A percentile compares a stretch with the other conserved stretches of the same genome.
These are phyloP conservation scores for Dichotomopilus funicola DNA, from an alignment of 2,329 filamentous ascomycete species.

Conservation along the genomic window DNA sequence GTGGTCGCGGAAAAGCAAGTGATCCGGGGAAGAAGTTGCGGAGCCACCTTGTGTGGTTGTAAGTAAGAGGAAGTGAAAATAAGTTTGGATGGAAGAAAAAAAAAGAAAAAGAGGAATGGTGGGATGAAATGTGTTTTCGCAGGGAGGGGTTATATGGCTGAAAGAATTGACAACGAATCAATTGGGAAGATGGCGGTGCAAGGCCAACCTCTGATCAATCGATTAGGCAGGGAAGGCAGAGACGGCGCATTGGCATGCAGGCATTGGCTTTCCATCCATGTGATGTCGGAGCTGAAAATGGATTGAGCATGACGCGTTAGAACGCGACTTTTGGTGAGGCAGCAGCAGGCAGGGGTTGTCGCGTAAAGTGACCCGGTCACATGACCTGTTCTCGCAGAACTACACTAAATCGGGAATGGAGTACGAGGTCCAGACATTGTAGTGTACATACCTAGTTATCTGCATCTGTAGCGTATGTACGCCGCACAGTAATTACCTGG, in stretches of 20 bases:
- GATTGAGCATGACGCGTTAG: slow-evolving; percentile 16
- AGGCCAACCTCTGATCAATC: not conserved
- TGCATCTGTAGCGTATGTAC: too few relatives aligned
- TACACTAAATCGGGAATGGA: not conserved
- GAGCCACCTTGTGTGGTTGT: not conserved
- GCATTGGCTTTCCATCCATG: not conserved
- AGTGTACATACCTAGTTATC: too few relatives aligned
- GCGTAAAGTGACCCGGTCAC: slow-evolving; percentile 20
- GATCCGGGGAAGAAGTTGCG: not conserved
- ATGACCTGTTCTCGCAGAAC: slow-evolving; percentile 1
- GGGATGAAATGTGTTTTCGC: too few relatives aligned
- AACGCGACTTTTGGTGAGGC: slow-evolving; percentile 19
- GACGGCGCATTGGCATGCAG: not conserved
- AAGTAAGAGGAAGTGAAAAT: not conserved
- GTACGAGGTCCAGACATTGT: too few relatives aligned
- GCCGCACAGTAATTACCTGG: too few relatives aligned
- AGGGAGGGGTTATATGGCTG: not conserved
- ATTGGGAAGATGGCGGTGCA: not conserved
- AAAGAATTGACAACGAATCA: not conserved
- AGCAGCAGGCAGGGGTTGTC: slow-evolving; percentile 10
- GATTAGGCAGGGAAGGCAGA: slow-evolving; percentile 1
- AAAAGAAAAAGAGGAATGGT: too few relatives aligned
- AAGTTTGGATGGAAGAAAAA: too few relatives aligned
- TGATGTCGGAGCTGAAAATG: not conserved
- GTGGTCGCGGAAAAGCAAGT: not conserved